These are phyloP conservation scores for Tetrastigma voinierianum DNA, from an alignment of 164 flowering plant genomes.

Conservation along the genomic window DNA sequence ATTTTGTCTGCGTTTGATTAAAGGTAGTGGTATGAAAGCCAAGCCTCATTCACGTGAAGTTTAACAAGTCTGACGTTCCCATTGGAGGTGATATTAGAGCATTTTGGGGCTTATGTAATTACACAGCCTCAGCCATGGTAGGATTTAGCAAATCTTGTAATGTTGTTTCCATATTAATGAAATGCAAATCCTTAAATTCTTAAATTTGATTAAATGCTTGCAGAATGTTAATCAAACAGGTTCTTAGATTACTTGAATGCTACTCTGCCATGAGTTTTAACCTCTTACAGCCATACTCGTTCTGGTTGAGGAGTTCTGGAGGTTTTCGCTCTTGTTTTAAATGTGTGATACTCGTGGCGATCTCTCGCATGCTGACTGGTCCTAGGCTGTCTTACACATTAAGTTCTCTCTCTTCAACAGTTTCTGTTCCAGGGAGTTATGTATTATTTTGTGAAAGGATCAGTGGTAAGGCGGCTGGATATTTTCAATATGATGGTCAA, in stretches of 20 bases:
- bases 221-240: background rate
- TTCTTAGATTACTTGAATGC: background rate
- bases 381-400: too few relatives aligned
- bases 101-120: conserved; percentile 69
- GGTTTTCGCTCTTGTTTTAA: too few relatives aligned
- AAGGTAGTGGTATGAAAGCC: conserved; percentile 73
- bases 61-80: conserved; percentile 79
- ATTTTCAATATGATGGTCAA: too few relatives aligned
- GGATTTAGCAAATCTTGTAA: background rate
- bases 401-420: too few relatives aligned
- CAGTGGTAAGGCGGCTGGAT: too few relatives aligned
- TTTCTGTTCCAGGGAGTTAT: too few relatives aligned
- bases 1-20: conserved; percentile 74
- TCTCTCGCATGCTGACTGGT: too few relatives aligned
- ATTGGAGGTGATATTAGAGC: conserved; percentile 57
- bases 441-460: too few relatives aligned
- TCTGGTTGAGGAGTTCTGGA: too few relatives aligned
- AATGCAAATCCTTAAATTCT: background rate
- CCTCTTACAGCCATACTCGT: too few relatives aligned
- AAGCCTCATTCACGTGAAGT: conserved; percentile 79
- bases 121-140: conserved; percentile 69
- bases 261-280: too few relatives aligned
- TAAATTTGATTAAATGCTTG: background rate
- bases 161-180: background rate
- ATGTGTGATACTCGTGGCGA: too few relatives aligned